Evolutionary conservation across 768 basidiomycete species (phyloP), one percentile per base, ranked within the genome.

Genomic region (Gyrodon lividus): DNA sequence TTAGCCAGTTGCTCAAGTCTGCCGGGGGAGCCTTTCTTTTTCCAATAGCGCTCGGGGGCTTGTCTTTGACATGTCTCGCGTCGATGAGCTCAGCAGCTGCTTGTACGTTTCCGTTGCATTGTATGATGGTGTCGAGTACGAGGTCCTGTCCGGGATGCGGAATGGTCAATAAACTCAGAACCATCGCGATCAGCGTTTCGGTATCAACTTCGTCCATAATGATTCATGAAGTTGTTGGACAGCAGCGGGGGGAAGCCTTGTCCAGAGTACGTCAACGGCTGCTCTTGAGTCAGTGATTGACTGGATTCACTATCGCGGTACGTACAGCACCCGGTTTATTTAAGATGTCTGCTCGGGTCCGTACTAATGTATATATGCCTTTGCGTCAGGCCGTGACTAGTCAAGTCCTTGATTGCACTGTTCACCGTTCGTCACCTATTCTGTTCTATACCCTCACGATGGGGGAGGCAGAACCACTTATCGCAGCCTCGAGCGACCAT

Each of bases 141-240:
- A 64, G 58, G 19, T 70, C 67, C 38, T 76, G 73, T 28, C 71
- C 65, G 4, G 72, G 66, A 13, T 57, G 54, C 47, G 64, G 64
- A 22, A 46, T 48, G 43, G 60, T 50, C 14, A 89, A 65, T 13
- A 87, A 70, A 62, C 86, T 89, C 14, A 74, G 69, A n/a, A 89
- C 79, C 50, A 88, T 70, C 9, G 81, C 86, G 38, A 91, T 71
- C 30, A 89, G 73, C 6, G 73, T 80, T 26, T 91, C 89, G 0
- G 86, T 91, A 67, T 88, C 86, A 8, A 34, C 42, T 26, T 57
- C 61, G 6, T 46, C 57, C 68, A 71, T 70, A n/a, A n/a, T n/a
- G n/a, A n/a, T n/a, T n/a, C 19, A 39, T 35, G 38, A 26, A n/a
- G 40, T 48, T 16, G 2, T 19, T 43, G 38, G 22, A n/a, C 14